Evolutionary conservation across 345 rosid species (phyloP).

Genomic region (Rhodamnia rubescens): DNA sequence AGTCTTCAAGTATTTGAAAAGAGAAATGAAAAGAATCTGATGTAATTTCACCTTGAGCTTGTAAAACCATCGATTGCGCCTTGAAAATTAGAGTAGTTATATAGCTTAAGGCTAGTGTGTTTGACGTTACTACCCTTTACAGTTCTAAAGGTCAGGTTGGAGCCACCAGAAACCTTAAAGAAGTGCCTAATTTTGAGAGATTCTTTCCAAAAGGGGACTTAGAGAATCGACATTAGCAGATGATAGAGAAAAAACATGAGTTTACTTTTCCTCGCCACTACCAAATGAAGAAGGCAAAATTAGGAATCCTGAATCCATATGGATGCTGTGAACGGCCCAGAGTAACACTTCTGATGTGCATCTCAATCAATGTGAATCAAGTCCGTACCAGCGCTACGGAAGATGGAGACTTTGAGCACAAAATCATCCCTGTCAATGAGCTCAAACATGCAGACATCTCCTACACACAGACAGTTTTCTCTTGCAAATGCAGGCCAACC

Average conservation of each 20-base stretch:
- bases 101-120: too few species aligned
- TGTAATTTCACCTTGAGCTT: too few species aligned
- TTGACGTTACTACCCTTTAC: too few species aligned
- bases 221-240: too few species aligned
- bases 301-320: not conserved
- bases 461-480: not conserved
- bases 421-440: not conserved
- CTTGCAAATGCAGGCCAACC: not conserved
- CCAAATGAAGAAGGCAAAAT: not conserved
- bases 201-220: too few species aligned
- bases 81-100: too few species aligned
- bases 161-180: too few species aligned
- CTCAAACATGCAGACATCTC: not conserved
- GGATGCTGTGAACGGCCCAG: not conserved
- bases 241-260: not conserved
- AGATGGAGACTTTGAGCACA: not conserved
- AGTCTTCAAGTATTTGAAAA: too few species aligned
- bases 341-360: not conserved
- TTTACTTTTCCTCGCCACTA: not conserved
- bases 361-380: not conserved
- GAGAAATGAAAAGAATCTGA: too few species aligned
- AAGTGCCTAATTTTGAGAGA: too few species aligned
- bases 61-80: too few species aligned
- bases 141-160: too few species aligned
- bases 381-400: not conserved